Evolutionary conservation across 176 grass and related monocot species (phyloP), one percentile per base, ranked within the genome.

Genomic region (Microstegium vimineum): DNA sequence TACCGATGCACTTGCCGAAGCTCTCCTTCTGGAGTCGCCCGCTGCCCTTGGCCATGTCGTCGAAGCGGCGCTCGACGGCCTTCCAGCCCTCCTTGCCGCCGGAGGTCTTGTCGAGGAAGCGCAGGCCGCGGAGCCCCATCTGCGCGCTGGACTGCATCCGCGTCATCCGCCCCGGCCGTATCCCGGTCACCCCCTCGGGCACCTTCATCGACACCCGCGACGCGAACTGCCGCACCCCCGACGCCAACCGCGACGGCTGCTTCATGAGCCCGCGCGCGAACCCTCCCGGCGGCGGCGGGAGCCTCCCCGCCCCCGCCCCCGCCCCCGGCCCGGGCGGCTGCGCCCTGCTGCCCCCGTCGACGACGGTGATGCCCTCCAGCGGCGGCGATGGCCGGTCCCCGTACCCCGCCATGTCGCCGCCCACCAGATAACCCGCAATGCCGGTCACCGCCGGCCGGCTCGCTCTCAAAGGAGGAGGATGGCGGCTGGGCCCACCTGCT

Each of bases 1-100:
- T 66, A 95, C 95, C 95, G 82, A 98, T 98, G 86, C 95, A 98
- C 77, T 91, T 91, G 70, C 90, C 92, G 81, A 98, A 98, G 82
- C 86, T 88, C 89, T 98, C 95, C 82, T 90, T 98, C 60, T 77
- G 86, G 13, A 98, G 86, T 2, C 89, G 81, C 0, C 90, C 92
- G 61, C 69, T 28, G 14, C 66, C 81, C 74, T 77, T 88, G 73
- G 43, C 77, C 78, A 93, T 92, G 18, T 98, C 88, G 1, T 91
- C 89, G 73, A 98, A 98, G 51, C 92, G 88, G 62, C 88, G 90
- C 22, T 95, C 95, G 6, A 98, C 91, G 33, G 90, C 62, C 73
- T 90, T 89, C 92, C 92, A 98, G 1, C 95, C 95, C 22, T 91
- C 92, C 56, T 98, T 93, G 27, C 90, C 80, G 4, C 89, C 83